These are phyloP conservation scores for Thermothielavioides terrestris DNA, from an alignment of 495 filamentous ascomycete genomes.

Conservation along the genomic window DNA sequence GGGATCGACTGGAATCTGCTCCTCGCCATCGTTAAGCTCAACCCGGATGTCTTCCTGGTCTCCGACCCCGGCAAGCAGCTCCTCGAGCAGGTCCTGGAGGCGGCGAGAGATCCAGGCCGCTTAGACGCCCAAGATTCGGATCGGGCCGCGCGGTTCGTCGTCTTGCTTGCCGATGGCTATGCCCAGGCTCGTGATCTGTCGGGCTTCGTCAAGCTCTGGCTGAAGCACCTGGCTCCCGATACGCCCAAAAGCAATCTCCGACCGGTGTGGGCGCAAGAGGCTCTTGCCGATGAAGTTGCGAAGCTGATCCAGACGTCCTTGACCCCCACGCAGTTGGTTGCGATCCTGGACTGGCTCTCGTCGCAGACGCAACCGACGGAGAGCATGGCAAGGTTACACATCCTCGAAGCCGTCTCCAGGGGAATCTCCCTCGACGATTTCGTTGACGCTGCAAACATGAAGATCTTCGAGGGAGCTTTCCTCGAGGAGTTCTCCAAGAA, in stretches of 20 bases:
- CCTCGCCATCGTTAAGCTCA: constrained; percentile 52
- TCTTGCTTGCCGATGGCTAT: constrained; percentile 55
- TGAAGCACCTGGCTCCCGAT: constrained; percentile 46
- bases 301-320: constrained; percentile 35
- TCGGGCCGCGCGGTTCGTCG: constrained; percentile 31
- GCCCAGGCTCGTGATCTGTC: constrained; percentile 55
- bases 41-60: constrained; percentile 58
- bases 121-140: constrained; percentile 9
- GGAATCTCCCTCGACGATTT: constrained; percentile 38
- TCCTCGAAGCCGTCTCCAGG: constrained; percentile 41
- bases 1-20: constrained; percentile 53
- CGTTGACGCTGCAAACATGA: constrained; percentile 30
- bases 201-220: constrained; percentile 61
- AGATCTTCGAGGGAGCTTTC: constrained; percentile 13
- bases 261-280: constrained; percentile 54
- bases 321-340: constrained; percentile 38
- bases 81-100: constrained; percentile 27
- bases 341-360: constrained; percentile 36
- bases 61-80: constrained; percentile 25
- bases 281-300: constrained; percentile 41
- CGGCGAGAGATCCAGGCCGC: constrained; percentile 15
- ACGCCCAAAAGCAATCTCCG: constrained; percentile 32
- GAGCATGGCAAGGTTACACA: constrained; percentile 27
- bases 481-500: constrained; percentile 12
- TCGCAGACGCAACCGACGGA: constrained; percentile 16